These are phyloP conservation scores for Coemansia sp. DNA, from an alignment of 192 early-diverging fungal genomes.

Conservation along the genomic window DNA sequence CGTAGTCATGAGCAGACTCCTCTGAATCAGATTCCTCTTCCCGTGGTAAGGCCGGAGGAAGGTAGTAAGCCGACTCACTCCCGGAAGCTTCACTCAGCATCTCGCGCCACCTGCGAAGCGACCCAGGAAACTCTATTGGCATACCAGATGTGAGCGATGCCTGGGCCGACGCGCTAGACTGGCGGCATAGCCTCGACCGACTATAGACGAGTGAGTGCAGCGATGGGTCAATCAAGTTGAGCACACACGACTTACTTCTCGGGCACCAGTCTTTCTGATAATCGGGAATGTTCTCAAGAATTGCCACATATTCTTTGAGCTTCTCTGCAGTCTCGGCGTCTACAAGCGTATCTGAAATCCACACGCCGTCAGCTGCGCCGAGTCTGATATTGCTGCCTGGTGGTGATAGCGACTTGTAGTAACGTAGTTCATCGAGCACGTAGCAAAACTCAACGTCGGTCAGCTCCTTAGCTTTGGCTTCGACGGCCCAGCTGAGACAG, in stretches of 20 bases:
- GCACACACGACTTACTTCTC: slow-evolving; percentile 35
- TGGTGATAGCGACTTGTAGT: slow-evolving; percentile 25
- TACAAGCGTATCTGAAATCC: slow-evolving; percentile 40
- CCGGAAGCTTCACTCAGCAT: not conserved
- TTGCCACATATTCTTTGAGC: not conserved
- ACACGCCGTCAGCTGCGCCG: slow-evolving; percentile 38
- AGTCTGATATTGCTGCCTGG: slow-evolving; percentile 24
- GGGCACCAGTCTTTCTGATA: slow-evolving; percentile 19
- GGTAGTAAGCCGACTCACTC: not conserved
- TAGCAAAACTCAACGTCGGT: slow-evolving; percentile 44
- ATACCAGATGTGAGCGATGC: slow-evolving; percentile 20
- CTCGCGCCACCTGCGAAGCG: slow-evolving; percentile 16
- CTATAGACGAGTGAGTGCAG: slow-evolving; percentile 53
- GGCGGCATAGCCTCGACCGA: slow-evolving; percentile 12
- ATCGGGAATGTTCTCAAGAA: not conserved
- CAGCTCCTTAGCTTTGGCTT: slow-evolving; percentile 26
- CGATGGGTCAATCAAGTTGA: slow-evolving; percentile 61
- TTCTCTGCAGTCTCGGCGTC: slow-evolving; percentile 16
- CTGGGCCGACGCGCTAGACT: slow-evolving; percentile 23
- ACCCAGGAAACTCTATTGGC: slow-evolving; percentile 28
- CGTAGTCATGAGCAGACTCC: too few species aligned
- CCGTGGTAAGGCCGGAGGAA: not conserved
- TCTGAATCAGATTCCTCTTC: too few species aligned
- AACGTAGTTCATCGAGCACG: slow-evolving; percentile 51
- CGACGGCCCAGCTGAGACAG: slow-evolving; percentile 19